A percentile compares a stretch with the other conserved stretches of the same genome.
These are phyloP conservation scores for Fusarium sp. DNA, from an alignment of 2,329 filamentous ascomycete species.

Conservation along the genomic window DNA sequence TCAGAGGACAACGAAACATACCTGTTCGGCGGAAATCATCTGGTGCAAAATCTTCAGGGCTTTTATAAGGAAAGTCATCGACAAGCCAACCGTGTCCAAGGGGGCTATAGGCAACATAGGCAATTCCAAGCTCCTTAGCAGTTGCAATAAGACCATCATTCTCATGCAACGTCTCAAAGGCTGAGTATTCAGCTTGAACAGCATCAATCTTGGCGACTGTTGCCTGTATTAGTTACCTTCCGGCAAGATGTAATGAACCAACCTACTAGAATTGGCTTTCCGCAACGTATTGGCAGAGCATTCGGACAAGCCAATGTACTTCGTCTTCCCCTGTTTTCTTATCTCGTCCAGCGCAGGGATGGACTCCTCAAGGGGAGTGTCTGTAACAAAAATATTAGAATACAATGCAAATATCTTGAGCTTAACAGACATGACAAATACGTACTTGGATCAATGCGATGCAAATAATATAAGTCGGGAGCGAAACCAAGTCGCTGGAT, in stretches of 20 bases:
- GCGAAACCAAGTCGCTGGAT: constrained; percentile 11
- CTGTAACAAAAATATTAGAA: no score
- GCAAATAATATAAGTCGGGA: constrained; percentile 3
- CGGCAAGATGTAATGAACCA: rapidly evolving
- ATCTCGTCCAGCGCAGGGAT: not conserved
- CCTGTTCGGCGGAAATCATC: constrained; percentile 1
- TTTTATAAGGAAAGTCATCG: not conserved
- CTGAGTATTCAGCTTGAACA: constrained; percentile 8
- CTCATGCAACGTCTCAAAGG: constrained; percentile 8
- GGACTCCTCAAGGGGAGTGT: not conserved
- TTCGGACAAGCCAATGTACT: constrained; percentile 5
- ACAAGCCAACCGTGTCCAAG: constrained; percentile 6
- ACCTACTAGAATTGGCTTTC: constrained; percentile 2
- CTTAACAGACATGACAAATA: no score
- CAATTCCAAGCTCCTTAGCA: not conserved
- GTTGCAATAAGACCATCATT: not conserved
- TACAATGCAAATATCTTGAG: no score
- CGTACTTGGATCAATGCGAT: constrained; percentile 7
- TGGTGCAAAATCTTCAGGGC: not conserved
- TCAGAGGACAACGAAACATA: not conserved
- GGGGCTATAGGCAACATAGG: not conserved
- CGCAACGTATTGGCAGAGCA: not conserved
- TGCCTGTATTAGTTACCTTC: rapidly evolving
- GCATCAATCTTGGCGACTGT: constrained; percentile 12
- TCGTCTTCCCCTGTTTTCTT: not conserved